phyloP scores from a whole-genome alignment of 177 flowering plant species.

The Tripterygium wilfordii region DNA sequence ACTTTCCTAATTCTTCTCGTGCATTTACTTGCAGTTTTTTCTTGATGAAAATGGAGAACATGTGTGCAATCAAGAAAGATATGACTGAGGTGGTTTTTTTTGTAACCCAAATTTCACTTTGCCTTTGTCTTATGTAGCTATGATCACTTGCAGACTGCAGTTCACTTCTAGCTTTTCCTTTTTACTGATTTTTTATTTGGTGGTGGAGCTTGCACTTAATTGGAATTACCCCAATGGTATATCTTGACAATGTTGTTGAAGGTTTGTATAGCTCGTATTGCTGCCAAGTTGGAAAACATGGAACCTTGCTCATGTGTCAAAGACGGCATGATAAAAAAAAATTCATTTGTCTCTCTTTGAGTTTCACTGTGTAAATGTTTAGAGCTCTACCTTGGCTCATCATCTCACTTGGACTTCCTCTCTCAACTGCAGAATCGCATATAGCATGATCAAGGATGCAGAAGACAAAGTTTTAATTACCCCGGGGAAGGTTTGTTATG shows the following conservation, averaged over 20 bases:
- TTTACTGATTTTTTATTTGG: no score
- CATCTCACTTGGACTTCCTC: not conserved
- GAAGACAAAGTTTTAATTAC: conserved; percentile 42
- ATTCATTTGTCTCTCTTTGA: not conserved
- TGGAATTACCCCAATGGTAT: conserved; percentile 35
- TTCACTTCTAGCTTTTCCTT: no score
- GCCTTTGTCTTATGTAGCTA: no score
- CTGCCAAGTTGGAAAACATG: conserved; percentile 41
- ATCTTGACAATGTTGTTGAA: conserved; percentile 30
- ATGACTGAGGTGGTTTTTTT: conserved; percentile 15
- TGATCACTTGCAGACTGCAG: no score
- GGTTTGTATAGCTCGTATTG: conserved; percentile 33
- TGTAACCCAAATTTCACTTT: no score
- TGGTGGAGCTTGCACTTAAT: no score
- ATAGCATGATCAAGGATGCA: conserved; percentile 43
- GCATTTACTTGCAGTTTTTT: no score
- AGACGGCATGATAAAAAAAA: conserved; percentile 22
- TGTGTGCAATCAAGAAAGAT: conserved; percentile 19
- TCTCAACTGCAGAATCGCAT: conserved; percentile 19
- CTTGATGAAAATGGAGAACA: conserved; percentile 7
- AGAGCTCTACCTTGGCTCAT: no score
- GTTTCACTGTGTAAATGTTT: not conserved
- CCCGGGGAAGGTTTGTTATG: conserved; percentile 36
- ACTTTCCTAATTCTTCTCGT: no score
- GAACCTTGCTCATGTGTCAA: conserved; percentile 32